Conservation (phyloP, 345 rosid genomes). For the Excoecaria agallocha region DNA sequence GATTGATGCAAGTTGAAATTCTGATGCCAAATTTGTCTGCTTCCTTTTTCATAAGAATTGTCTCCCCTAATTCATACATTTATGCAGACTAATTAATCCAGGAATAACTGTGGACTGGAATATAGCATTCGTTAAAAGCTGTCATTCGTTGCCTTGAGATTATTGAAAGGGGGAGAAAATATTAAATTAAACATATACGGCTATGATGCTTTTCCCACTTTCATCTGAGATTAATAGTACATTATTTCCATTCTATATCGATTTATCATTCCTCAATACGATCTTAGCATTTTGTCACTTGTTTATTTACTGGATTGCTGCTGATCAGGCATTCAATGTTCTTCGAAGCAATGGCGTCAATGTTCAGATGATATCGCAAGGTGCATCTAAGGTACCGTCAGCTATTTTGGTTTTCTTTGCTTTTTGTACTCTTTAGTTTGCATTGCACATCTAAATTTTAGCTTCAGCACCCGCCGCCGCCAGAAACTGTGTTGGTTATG, state of each 20-base stretch:
- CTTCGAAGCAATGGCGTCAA: conserved; percentile 81
- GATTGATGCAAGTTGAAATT: conserved; percentile 2
- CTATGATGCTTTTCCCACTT: background rate
- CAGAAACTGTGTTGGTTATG: no score
- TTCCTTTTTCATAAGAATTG: background rate
- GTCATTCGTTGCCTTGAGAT: background rate
- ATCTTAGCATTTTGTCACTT: background rate
- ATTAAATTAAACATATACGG: background rate
- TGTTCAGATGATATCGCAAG: conserved; percentile 99
- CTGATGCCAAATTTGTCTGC: no score
- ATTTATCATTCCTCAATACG: no score
- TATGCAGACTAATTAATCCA: no score
- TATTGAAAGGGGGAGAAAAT: background rate
- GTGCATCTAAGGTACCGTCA: no score
- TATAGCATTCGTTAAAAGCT: background rate
- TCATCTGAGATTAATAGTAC: background rate
- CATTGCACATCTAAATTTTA: no score
- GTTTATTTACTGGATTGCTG: background rate
- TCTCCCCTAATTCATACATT: background rate
- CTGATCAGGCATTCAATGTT: conserved; percentile 70
- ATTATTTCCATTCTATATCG: background rate
- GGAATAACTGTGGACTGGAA: no score
- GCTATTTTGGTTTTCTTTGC: no score
- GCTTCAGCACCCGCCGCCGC: no score
- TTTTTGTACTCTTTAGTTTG: no score